phyloP scores from a whole-genome alignment of 129 eudicot genomes.

The Oenanthe sinensis region DNA sequence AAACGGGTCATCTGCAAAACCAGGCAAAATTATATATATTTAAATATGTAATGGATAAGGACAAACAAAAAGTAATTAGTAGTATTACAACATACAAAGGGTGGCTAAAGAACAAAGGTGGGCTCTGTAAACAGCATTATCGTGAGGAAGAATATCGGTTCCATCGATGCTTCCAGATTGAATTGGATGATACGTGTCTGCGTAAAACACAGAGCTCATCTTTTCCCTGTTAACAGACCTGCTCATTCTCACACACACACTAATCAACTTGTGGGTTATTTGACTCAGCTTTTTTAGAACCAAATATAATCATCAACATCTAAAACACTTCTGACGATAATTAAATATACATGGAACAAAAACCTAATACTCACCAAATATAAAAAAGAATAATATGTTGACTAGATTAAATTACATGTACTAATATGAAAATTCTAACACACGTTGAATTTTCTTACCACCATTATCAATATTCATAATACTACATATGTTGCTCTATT shows the following conservation, averaged over 20 bases:
- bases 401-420: no score
- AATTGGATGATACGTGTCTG: constrained; percentile 75
- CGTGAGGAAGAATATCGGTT: constrained; percentile 92
- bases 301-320: neutral
- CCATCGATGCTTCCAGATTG: constrained; percentile 99
- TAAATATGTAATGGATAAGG: neutral
- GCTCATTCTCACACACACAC: constrained; percentile 9
- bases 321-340: neutral
- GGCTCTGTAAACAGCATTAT: constrained; percentile 85
- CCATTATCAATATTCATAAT: no score
- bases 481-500: no score
- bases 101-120: constrained; percentile 86
- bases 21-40: neutral
- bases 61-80: neutral
- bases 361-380: neutral
- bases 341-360: neutral
- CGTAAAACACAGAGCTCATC: constrained; percentile 87
- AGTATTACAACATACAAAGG: constrained; percentile 37
- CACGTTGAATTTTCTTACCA: no score
- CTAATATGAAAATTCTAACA: no score
- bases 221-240: constrained; percentile 26
- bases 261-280: neutral
- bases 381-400: no score
- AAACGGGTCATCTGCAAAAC: constrained; percentile 68
- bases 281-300: neutral